Evolutionary conservation across 73 alveolate species (phyloP).

Genomic region (Uronychia binucleata): DNA sequence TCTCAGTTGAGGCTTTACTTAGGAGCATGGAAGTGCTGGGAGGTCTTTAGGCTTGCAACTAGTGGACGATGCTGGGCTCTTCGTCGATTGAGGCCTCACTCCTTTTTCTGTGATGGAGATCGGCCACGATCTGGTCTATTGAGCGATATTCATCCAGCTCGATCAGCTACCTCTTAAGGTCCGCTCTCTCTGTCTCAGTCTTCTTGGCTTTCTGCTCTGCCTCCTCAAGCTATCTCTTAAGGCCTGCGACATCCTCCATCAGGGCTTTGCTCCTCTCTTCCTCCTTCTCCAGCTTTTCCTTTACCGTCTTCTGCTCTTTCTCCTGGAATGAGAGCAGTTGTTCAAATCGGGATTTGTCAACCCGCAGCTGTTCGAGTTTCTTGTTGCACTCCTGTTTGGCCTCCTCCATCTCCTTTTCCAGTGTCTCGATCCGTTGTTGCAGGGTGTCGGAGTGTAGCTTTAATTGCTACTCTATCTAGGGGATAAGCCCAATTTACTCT

Average conservation of each 20-base stretch:
- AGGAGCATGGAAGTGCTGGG: neutral
- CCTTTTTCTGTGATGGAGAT: neutral
- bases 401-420: neutral
- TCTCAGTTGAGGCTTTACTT: neutral
- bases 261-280: neutral
- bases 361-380: neutral
- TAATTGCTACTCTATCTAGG: slow-evolving; percentile 32
- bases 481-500: neutral
- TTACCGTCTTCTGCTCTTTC: neutral
- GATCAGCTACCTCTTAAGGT: neutral
- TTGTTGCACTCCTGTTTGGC: neutral
- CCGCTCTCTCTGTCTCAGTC: neutral
- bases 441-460: slow-evolving; percentile 36
- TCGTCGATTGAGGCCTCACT: neutral
- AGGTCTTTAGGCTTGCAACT: neutral
- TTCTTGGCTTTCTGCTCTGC: neutral
- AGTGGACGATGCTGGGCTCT: neutral
- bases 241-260: neutral
- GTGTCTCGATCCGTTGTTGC: slow-evolving; percentile 9
- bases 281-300: neutral
- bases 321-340: neutral
- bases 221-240: neutral
- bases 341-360: neutral
- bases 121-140: neutral
- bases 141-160: neutral